Percentiles rank a stretch among this genome's conserved stretches.
phyloP scores from a whole-genome alignment of 805 yeast species.

The Candida multigemmis region DNA sequence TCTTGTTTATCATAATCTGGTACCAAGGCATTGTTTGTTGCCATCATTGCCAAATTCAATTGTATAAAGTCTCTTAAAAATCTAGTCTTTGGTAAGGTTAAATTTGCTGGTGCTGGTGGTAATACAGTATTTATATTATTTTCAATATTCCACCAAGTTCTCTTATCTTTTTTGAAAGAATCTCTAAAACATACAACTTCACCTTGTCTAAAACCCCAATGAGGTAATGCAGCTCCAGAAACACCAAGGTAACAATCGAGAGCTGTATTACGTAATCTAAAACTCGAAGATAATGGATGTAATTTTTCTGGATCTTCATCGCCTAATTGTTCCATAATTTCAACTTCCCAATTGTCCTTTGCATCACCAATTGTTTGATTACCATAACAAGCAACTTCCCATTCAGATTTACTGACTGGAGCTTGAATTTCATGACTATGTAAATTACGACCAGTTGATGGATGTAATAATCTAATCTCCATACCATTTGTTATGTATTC shows the following conservation, averaged over 20 bases:
- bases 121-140: conserved; percentile 51
- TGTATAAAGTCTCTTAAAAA: conserved; percentile 65
- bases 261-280: conserved; percentile 61
- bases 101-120: conserved; percentile 52
- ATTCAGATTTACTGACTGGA: conserved; percentile 45
- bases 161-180: conserved; percentile 65
- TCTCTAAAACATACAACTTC: conserved; percentile 76
- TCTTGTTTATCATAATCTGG: conserved; percentile 70
- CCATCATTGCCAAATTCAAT: conserved; percentile 73
- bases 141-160: conserved; percentile 87
- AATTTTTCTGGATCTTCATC: conserved; percentile 43
- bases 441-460: conserved; percentile 52
- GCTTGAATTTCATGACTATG: conserved; percentile 65
- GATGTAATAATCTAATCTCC: conserved; percentile 54
- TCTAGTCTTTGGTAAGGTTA: conserved; percentile 63
- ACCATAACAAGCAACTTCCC: conserved; percentile 71
- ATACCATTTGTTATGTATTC: conserved; percentile 49
- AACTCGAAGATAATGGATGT: conserved; percentile 78
- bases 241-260: conserved; percentile 82
- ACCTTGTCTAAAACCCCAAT: conserved; percentile 98
- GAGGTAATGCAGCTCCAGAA: conserved; percentile 74
- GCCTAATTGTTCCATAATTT: conserved; percentile 52
- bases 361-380: conserved; percentile 53
- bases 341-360: conserved; percentile 73
- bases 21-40: conserved; percentile 72